Evolutionary conservation across 768 basidiomycete genomes (phyloP).

Genomic region (Russula griseocarnosa): DNA sequence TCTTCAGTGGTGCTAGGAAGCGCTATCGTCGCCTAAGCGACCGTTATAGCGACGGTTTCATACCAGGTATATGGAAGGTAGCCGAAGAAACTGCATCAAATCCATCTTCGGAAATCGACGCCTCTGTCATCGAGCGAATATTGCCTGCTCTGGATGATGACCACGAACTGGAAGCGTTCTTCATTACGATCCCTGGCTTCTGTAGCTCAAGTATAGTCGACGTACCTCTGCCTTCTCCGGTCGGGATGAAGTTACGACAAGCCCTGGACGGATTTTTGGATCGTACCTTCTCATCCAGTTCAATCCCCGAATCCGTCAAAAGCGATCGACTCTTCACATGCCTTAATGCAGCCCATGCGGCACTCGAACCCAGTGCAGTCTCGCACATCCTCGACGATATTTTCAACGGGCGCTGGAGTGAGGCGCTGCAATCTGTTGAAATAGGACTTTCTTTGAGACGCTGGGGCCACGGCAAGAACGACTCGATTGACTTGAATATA

Average conservation of each 20-base stretch:
- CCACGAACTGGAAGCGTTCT: constrained; percentile 3
- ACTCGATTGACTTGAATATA: not conserved
- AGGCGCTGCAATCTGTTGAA: not conserved
- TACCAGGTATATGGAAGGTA: not conserved
- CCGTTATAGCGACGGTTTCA: not conserved
- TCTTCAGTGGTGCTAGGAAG: not conserved
- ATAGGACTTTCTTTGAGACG: not conserved
- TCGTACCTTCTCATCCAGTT: not conserved
- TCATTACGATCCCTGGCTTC: constrained; percentile 8
- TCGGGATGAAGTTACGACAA: not conserved
- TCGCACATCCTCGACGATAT: not conserved
- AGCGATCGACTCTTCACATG: not conserved
- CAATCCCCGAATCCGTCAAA: not conserved
- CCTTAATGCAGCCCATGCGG: not conserved
- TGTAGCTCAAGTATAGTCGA: not conserved
- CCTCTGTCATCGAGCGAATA: not conserved
- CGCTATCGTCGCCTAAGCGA: not conserved
- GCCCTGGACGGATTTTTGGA: not conserved
- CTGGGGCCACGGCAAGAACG: not conserved
- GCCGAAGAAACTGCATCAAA: not conserved
- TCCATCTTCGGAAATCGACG: not conserved
- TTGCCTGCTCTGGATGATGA: not conserved
- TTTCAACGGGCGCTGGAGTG: not conserved
- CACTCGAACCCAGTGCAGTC: not conserved
- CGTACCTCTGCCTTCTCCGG: not conserved